Base-by-base conservation (phyloP, 768 basidiomycete genomes). In the Lactifluus hygrophoroides region DNA sequence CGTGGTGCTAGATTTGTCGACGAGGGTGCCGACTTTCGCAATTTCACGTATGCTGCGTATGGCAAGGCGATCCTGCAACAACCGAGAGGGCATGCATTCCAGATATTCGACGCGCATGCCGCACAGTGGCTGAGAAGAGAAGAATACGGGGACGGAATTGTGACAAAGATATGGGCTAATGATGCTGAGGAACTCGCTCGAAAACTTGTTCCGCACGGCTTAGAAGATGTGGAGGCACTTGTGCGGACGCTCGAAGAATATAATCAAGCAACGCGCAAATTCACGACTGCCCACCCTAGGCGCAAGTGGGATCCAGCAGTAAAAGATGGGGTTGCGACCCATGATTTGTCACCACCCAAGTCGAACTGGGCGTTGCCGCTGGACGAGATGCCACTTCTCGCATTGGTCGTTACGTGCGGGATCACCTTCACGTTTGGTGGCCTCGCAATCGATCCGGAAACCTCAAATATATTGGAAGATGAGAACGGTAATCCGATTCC, bases 341-440 rank as follows among this genome's bases (percentile, higher is more conserved):
- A 79, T 16, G 69, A 68, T 23, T 67, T 85, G 34, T 46, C 65
- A 13, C 61, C 79, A 13, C 74, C 82, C 11, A 87, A 88, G 68
- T 80, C 83, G 0, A 86, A 87, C 64, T 87, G 85, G 85, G 86
- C 85, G 0, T 69, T 83, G 58, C 65, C 78, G 5, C 69, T 87
- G 25, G 76, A 80, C 37, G 61, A 75, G 42, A 67, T 72, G 13
- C 83, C 83, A 0, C 83, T 84, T 63, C 70, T 85, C 66, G 85
- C 84, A 2, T 81, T 87, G 32, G 84, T 82, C 64, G 81, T 87
- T 8, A 73, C 80, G 0, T 86, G 85, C 70, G 86, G 84, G 6
- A 78, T 85, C 54, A 86, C 85, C 1, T 88, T 86, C 71, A 87
- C 84, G 2, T 87, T 86, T 71, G 84, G 85, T 0, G 85, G 85